Evolutionary conservation across 2,329 filamentous ascomycete genomes (phyloP).

Genomic region (Epicoccum nigrum): DNA sequence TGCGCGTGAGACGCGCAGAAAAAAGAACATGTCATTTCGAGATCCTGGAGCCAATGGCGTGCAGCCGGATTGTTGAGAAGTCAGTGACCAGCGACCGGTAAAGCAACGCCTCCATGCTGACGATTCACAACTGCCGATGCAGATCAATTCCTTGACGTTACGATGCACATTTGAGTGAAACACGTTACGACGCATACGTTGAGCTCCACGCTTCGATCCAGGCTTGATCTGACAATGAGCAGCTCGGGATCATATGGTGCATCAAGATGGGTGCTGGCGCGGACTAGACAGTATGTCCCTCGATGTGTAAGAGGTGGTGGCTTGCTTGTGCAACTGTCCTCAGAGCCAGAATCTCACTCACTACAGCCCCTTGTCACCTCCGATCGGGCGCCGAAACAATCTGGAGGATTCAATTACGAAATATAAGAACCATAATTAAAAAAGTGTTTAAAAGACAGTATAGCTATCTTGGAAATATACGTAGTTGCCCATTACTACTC

Average conservation of each 20-base stretch:
- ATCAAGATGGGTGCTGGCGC: conserved; percentile 21
- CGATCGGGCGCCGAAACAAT: too few species aligned
- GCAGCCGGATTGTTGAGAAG: conserved; percentile 6
- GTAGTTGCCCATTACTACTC: too few species aligned
- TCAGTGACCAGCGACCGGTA: conserved; percentile 2
- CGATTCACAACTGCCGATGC: conserved; percentile 3
- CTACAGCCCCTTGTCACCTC: too few species aligned
- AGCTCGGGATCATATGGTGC: conserved; percentile 18
- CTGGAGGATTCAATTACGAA: too few species aligned
- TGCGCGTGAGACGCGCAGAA: conserved; percentile 9
- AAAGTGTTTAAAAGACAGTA: too few species aligned
- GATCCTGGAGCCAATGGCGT: conserved; percentile 2
- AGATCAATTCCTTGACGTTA: conserved; percentile 10
- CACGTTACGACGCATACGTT: conserved; percentile 20
- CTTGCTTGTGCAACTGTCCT: conserved; percentile 19
- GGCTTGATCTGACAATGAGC: conserved; percentile 18
- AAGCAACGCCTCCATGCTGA: not conserved
- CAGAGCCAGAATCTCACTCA: conserved; percentile 16
- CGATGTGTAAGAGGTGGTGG: conserved; percentile 23
- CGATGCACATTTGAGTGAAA: conserved; percentile 6
- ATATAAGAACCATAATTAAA: too few species aligned
- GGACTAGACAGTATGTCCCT: conserved; percentile 18
- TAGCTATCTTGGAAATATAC: too few species aligned
- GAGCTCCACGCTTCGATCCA: conserved; percentile 21
- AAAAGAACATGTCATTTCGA: conserved; percentile 11